Evolutionary conservation across 768 basidiomycete genomes (phyloP).

Genomic region (Amylocystis lapponica): DNA sequence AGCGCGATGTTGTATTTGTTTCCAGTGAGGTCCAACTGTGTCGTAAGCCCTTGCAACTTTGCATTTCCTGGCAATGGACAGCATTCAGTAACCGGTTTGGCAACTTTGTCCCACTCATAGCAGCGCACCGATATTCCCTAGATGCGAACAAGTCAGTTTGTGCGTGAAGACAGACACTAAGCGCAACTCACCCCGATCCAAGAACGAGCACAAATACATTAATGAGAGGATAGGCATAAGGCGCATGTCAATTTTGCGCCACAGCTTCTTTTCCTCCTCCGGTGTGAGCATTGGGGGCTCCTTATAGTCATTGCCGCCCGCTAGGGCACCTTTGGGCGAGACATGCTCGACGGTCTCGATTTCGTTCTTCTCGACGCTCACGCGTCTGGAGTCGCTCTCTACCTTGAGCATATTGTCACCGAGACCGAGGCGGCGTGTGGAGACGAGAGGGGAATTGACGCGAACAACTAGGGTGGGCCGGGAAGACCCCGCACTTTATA

Average conservation of each 20-base stretch:
- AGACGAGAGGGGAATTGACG: no score
- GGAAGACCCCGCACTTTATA: no score
- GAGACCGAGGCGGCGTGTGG: no score
- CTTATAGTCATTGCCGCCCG: background rate
- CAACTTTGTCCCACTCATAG: background rate
- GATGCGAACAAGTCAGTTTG: background rate
- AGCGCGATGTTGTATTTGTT: conserved; percentile 61
- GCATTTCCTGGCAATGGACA: conserved; percentile 15
- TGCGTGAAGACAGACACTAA: background rate
- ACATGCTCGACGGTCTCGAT: background rate
- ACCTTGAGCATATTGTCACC: no score
- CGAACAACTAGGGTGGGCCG: no score
- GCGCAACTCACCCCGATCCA: conserved; percentile 19
- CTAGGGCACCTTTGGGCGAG: no score
- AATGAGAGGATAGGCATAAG: conserved; percentile 24
- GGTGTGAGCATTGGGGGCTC: conserved; percentile 16
- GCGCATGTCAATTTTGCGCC: conserved; percentile 23
- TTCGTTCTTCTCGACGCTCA: conserved; percentile 1
- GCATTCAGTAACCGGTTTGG: background rate
- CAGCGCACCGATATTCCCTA: conserved; percentile 17
- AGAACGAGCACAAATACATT: conserved; percentile 23
- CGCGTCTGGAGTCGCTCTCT: no score
- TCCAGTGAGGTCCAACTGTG: conserved; percentile 48
- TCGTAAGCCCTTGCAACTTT: conserved; percentile 40
- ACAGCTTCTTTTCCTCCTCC: conserved; percentile 31